Percentiles rank a stretch among this genome's conserved stretches.
Evolutionary conservation across 345 rosid genomes (phyloP).

Genomic region (Arabidopsis arenosa): DNA sequence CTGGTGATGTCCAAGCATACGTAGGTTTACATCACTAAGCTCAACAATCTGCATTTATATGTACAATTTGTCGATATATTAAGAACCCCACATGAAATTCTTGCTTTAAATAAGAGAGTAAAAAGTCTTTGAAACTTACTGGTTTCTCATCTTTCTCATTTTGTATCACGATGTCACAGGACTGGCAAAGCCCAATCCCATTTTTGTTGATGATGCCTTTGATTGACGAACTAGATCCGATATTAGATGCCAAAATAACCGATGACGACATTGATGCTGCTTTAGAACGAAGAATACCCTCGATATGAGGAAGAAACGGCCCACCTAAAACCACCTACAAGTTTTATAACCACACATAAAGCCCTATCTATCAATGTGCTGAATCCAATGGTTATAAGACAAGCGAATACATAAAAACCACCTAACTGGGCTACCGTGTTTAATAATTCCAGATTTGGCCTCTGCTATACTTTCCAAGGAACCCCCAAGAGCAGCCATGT

Average conservation of each 20-base stretch:
- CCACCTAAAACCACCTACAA: conserved; percentile 63
- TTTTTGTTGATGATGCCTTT: conserved; percentile 53
- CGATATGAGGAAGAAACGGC: conserved; percentile 82
- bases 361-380: conserved; percentile 4
- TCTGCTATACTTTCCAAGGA: conserved; percentile 83
- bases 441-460: conserved; percentile 90
- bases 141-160: conserved; percentile 52
- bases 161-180: conserved; percentile 63
- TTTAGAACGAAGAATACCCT: conserved; percentile 62
- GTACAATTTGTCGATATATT: not conserved
- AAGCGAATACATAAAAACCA: conserved; percentile 45
- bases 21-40: conserved; percentile 64
- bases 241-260: conserved; percentile 60
- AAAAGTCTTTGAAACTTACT: conserved; percentile 49
- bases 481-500: conserved; percentile 85
- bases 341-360: conserved; percentile 1
- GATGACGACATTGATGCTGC: conserved; percentile 67
- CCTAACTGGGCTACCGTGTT: conserved; percentile 84
- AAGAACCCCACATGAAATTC: not conserved
- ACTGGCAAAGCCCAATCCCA: conserved; percentile 60
- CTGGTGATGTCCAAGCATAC: conserved; percentile 89
- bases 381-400: not conserved
- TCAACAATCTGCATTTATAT: conserved; percentile 56
- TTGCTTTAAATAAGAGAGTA: not conserved
- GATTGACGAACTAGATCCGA: conserved; percentile 55